Evolutionary conservation across 305 asterid genomes (phyloP).

Genomic region (Lippia alba): DNA sequence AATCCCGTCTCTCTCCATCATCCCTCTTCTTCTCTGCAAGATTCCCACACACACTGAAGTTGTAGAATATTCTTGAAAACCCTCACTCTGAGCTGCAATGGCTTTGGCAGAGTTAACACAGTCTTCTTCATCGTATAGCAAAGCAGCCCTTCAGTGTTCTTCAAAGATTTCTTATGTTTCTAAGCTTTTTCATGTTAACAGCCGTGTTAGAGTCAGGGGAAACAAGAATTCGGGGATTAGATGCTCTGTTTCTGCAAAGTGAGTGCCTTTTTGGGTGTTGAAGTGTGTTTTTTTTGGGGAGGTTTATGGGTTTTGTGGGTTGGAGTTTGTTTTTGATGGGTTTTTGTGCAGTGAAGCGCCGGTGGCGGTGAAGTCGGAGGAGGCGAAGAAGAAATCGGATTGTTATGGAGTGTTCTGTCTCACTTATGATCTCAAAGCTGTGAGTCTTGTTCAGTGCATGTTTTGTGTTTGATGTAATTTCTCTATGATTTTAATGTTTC

Average conservation of each 20-base stretch:
- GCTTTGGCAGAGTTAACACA: conserved; percentile 69
- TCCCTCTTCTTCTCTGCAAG: not conserved
- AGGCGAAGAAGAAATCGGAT: conserved; percentile 72
- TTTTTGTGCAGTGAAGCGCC: conserved; percentile 65
- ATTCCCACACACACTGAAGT: not conserved
- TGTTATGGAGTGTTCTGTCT: conserved; percentile 94
- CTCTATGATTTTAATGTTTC: not conserved
- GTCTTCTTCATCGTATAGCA: conserved; percentile 46
- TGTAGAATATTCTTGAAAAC: conserved; percentile 10
- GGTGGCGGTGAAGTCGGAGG: conserved; percentile 62
- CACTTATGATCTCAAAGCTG: conserved; percentile 96
- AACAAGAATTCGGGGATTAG: conserved; percentile 47
- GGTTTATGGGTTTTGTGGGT: conserved; percentile 2
- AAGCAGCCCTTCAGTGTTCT: conserved; percentile 43
- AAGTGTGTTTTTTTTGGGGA: not conserved
- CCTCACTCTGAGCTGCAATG: conserved; percentile 46
- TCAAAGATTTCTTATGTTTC: conserved; percentile 60
- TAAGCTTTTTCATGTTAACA: conserved; percentile 43
- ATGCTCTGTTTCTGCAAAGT: conserved; percentile 89
- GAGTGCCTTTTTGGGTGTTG: conserved; percentile 15
- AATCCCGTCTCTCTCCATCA: conserved; percentile 20
- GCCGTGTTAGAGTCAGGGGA: conserved; percentile 46
- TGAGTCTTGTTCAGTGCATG: conserved; percentile 44
- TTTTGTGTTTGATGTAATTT: conserved; percentile 25
- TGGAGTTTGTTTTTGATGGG: conserved; percentile 8